Conservation (phyloP, 2,329 filamentous ascomycete species). For the Fusarium sp. region DNA sequence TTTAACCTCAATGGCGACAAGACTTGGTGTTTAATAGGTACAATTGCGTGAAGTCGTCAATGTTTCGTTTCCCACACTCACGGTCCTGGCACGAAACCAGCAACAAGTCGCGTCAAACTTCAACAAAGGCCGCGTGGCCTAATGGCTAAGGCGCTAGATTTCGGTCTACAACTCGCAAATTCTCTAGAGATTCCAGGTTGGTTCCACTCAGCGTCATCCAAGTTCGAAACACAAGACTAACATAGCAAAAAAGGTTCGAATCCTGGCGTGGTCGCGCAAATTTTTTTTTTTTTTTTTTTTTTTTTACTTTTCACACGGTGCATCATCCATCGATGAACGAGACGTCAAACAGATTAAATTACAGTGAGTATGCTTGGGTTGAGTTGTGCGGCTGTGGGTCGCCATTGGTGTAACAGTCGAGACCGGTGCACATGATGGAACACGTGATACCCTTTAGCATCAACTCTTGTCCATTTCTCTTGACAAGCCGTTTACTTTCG, state of each 20-base stretch:
- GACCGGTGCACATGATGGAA: not conserved
- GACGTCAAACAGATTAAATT: not conserved
- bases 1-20: accelerated
- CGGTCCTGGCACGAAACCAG: not conserved
- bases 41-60: not conserved
- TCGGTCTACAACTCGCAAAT: conserved; percentile 18
- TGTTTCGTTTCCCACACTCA: not conserved
- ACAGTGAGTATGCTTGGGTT: not conserved
- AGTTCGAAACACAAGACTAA: not conserved
- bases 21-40: accelerated
- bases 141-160: conserved; percentile 34
- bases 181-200: conserved; percentile 31
- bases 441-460: not conserved
- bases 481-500: not conserved
- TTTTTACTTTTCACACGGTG: not conserved
- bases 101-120: not conserved
- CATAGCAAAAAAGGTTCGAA: conserved; percentile 8
- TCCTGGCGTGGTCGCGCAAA: conserved; percentile 25
- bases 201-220: not conserved
- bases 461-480: not conserved
- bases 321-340: not conserved
- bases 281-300: not conserved
- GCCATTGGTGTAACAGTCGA: not conserved
- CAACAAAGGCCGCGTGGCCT: conserved; percentile 25
- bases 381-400: not conserved